phyloP scores from a whole-genome alignment of 2,329 filamentous ascomycete genomes.

The Harringtonia lauricola region DNA sequence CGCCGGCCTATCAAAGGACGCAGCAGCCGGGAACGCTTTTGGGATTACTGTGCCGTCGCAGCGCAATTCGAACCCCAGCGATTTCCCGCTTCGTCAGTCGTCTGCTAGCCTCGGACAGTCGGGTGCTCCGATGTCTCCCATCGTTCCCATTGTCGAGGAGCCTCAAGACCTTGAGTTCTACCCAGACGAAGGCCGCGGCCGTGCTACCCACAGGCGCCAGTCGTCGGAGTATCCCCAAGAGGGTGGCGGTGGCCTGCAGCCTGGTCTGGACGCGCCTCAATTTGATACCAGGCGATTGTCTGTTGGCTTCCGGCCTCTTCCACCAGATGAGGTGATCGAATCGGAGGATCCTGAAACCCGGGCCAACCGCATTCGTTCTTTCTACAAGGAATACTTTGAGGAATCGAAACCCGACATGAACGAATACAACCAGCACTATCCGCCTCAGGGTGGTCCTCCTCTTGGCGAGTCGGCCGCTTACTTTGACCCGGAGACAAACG shows the following conservation, averaged over 20 bases:
- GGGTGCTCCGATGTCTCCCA: neutral
- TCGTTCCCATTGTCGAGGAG: constrained; percentile 18
- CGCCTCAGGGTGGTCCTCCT: constrained; percentile 37
- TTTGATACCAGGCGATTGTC: constrained; percentile 50
- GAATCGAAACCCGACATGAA: constrained; percentile 46
- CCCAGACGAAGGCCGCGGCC: constrained; percentile 11
- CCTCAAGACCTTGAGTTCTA: constrained; percentile 19
- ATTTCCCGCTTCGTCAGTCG: neutral
- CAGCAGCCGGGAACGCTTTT: neutral
- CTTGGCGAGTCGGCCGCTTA: constrained; percentile 51
- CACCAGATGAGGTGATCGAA: constrained; percentile 67
- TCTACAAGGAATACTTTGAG: constrained; percentile 99
- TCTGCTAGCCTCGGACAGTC: neutral
- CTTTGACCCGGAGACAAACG: constrained; percentile 55
- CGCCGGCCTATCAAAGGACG: neutral
- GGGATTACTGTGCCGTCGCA: no score
- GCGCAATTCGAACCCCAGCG: neutral
- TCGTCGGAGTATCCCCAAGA: constrained; percentile 16
- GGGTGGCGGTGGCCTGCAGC: constrained; percentile 7
- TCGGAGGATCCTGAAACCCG: constrained; percentile 87
- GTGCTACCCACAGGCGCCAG: constrained; percentile 14
- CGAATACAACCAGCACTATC: constrained; percentile 15
- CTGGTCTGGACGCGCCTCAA: constrained; percentile 41
- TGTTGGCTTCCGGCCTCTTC: constrained; percentile 70
- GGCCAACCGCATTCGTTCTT: constrained; percentile 93